A percentile compares a stretch with the other conserved stretches of the same genome.
Evolutionary conservation across 768 basidiomycete genomes (phyloP).

Genomic region (Imleria badia): DNA sequence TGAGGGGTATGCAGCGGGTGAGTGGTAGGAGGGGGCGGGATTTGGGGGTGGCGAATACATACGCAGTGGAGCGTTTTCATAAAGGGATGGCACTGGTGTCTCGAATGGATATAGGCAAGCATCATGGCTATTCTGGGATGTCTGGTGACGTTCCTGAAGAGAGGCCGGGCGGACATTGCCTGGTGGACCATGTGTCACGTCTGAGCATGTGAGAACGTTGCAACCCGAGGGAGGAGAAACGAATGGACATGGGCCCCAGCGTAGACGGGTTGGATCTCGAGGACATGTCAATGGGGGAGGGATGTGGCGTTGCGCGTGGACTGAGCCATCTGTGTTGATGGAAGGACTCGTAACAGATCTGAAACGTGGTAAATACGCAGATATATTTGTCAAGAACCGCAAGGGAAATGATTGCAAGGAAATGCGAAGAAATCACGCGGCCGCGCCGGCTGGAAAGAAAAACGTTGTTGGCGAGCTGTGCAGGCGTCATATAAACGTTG

Average conservation of each 20-base stretch:
- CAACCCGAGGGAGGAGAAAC: neutral
- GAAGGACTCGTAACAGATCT: slow-evolving; percentile 9
- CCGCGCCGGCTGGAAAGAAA: slow-evolving; percentile 4
- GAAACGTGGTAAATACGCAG: slow-evolving; percentile 13
- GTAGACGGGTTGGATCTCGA: neutral
- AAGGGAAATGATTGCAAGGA: neutral
- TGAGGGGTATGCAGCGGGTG: neutral
- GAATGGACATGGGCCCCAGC: neutral
- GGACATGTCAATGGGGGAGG: neutral
- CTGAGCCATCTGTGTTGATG: neutral
- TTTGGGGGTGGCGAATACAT: neutral
- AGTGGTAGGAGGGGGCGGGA: neutral
- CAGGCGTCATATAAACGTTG: slow-evolving; percentile 12
- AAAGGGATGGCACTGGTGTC: slow-evolving; percentile 1
- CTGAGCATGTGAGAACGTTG: slow-evolving; percentile 10
- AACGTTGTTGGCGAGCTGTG: slow-evolving; percentile 25
- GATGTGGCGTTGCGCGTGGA: slow-evolving; percentile 5
- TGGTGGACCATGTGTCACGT: slow-evolving; percentile 13
- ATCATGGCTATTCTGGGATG: slow-evolving; percentile 20
- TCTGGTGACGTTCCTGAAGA: slow-evolving; percentile 16
- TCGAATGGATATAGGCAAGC: slow-evolving; percentile 9
- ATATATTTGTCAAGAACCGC: slow-evolving; percentile 8
- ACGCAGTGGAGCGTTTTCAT: neutral
- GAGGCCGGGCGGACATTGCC: slow-evolving; percentile 13
- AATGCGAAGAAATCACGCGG: slow-evolving; percentile 8